Conservation (phyloP, 1,139 yeast species). For the Pichia sp. region DNA sequence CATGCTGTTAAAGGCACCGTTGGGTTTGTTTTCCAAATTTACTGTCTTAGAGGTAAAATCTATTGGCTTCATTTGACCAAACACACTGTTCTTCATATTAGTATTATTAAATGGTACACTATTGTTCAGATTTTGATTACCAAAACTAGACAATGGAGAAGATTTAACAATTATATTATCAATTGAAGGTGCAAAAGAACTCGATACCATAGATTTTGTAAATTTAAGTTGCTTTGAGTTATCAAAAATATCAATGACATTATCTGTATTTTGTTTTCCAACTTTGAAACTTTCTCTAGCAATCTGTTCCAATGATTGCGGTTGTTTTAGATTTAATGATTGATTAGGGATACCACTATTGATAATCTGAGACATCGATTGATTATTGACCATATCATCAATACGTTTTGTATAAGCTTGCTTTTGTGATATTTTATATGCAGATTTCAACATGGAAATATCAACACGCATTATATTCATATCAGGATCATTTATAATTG, state of each 20-base stretch:
- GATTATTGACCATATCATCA: conserved; percentile 39
- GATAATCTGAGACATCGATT: conserved; percentile 29
- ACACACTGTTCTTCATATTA: too few species aligned
- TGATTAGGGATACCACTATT: conserved; percentile 33
- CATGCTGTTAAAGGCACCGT: too few species aligned
- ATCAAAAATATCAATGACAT: conserved; percentile 8
- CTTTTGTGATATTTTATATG: conserved; percentile 42
- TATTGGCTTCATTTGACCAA: too few species aligned
- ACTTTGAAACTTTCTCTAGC: conserved; percentile 20
- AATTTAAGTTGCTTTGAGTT: background rate
- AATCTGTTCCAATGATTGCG: conserved; percentile 18
- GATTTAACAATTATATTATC: too few species aligned
- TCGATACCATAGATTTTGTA: too few species aligned
- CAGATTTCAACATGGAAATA: conserved; percentile 29
- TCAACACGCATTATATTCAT: conserved; percentile 44
- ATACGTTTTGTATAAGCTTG: conserved; percentile 55
- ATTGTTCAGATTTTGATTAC: too few species aligned
- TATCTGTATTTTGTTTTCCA: conserved; percentile 15
- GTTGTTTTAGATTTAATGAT: conserved; percentile 15
- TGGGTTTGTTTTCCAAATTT: too few species aligned
- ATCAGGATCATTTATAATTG: conserved; percentile 32
- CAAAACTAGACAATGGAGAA: too few species aligned
- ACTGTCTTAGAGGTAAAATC: too few species aligned
- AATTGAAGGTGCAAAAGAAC: too few species aligned
- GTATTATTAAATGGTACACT: too few species aligned